phyloP scores from a whole-genome alignment of 169 alveolate species.

The Theileria sp. region DNA sequence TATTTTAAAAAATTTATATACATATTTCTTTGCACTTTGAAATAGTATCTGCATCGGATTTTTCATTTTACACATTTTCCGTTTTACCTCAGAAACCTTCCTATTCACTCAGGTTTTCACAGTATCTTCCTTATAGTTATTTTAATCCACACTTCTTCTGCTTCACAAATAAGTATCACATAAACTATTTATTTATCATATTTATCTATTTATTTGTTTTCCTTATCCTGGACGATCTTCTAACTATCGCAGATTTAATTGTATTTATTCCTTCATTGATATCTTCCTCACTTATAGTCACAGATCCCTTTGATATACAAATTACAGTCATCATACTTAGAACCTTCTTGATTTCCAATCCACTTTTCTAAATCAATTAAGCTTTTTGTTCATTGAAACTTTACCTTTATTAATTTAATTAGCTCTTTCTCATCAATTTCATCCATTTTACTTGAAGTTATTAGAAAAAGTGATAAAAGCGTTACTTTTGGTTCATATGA shows the following conservation, averaged over 20 bases:
- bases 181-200: not conserved
- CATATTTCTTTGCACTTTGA: constrained; percentile 1
- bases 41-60: not conserved
- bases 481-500: constrained; percentile 42
- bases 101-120: not conserved
- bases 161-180: not conserved
- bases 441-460: constrained; percentile 20
- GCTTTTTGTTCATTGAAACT: not conserved
- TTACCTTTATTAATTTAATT: constrained; percentile 21
- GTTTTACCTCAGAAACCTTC: not conserved
- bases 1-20: not conserved
- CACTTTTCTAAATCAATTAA: not conserved
- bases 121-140: not conserved
- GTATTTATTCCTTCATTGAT: constrained; percentile 24
- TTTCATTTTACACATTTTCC: constrained; percentile 12
- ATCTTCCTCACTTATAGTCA: constrained; percentile 15
- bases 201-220: not conserved
- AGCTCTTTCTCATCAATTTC: constrained; percentile 1
- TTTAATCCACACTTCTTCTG: not conserved
- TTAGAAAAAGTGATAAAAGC: constrained; percentile 25
- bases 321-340: constrained; percentile 13
- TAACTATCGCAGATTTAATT: constrained; percentile 19
- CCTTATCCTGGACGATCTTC: constrained; percentile 58
- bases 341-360: not conserved
- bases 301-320: not conserved